Base-by-base conservation (phyloP, 1,284 basidiomycete species). In the Boletus albobrunnescens region DNA sequence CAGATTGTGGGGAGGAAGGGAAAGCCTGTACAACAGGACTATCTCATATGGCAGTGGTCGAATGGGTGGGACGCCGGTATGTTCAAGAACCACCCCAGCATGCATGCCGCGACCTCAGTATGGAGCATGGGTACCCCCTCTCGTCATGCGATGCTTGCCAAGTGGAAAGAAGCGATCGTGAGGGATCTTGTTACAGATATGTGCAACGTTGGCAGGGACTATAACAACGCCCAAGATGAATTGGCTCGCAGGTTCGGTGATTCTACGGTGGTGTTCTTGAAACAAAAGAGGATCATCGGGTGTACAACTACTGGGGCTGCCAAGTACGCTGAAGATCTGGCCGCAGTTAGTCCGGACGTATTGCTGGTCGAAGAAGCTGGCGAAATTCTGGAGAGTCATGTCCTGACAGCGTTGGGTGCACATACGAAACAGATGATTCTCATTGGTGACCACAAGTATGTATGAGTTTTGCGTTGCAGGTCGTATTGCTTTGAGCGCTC, bases 381-480 rank as follows among this genome's bases (percentile, higher is more conserved):
- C 11, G 83, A 85, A 56, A 84, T 85, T 32, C 54, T 85, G 9
- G 82, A 85, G 59, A 80, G 77, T 50, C 83, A 84, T 55, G 66
- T 84, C 24, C 49, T 85, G 36, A 82, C 80, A 0, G 73, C 83
- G 0, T 58, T 84, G n/a, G 70, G 73, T 0, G 49, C 53, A 5
- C 50, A 69, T 4, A 76, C 75, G 0, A 61, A 69, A 6, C 81
- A 82, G 32, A 56, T 84, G 36, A 76, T 85, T 46, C 65, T 84
- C 14, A 85, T 85, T 28, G 82, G 82, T 2, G 83, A 85, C 54
- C 82, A 85, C 58, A 78, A 85, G 82, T 85, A 62, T 19, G 76
- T 46, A n/a, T 23, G 62, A 0, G 12, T 27, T 40, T 37, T 14
- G 24, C n/a, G 10, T 10, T 14, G 16, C 16, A 4, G 14, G n/a